Conservation (phyloP, 768 basidiomycete genomes). For the Auricularia sp. region DNA sequence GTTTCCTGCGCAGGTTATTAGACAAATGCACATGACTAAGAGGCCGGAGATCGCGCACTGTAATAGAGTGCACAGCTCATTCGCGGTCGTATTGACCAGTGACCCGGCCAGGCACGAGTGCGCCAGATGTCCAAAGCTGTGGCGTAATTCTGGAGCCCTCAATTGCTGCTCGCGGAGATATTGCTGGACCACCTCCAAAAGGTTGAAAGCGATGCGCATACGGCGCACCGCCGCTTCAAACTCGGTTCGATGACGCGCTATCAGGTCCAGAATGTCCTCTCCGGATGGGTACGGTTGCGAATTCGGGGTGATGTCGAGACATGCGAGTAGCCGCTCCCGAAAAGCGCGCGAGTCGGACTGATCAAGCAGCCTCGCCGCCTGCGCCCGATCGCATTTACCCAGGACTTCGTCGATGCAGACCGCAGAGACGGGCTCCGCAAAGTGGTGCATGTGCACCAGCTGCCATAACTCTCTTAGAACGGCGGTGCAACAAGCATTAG, state of each 20-base stretch:
- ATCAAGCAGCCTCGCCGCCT: neutral
- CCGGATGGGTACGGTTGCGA: neutral
- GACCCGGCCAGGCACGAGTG: conserved; percentile 35
- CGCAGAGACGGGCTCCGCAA: conserved; percentile 40
- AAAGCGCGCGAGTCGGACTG: neutral
- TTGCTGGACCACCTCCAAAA: conserved; percentile 34
- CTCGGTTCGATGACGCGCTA: conserved; percentile 29
- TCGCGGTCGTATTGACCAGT: conserved; percentile 29
- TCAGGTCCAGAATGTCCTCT: conserved; percentile 17
- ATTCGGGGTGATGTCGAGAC: neutral
- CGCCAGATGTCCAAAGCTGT: conserved; percentile 30
- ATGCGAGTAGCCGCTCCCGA: neutral
- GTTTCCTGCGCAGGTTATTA: conserved; percentile 26
- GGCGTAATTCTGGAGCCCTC: conserved; percentile 33
- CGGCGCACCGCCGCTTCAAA: conserved; percentile 24
- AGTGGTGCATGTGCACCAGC: conserved; percentile 63
- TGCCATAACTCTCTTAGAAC: conserved; percentile 17
- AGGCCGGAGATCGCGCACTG: conserved; percentile 28
- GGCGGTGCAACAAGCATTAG: too few relatives aligned
- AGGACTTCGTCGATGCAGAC: neutral
- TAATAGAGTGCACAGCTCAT: conserved; percentile 35
- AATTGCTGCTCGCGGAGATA: conserved; percentile 26
- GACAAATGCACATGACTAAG: neutral
- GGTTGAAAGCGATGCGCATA: conserved; percentile 37
- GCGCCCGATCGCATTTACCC: neutral